A percentile compares a stretch with the other conserved stretches of the same genome.
Conservation (phyloP, 2,329 filamentous ascomycete species). For the Colletotrichum eleusines region DNA sequence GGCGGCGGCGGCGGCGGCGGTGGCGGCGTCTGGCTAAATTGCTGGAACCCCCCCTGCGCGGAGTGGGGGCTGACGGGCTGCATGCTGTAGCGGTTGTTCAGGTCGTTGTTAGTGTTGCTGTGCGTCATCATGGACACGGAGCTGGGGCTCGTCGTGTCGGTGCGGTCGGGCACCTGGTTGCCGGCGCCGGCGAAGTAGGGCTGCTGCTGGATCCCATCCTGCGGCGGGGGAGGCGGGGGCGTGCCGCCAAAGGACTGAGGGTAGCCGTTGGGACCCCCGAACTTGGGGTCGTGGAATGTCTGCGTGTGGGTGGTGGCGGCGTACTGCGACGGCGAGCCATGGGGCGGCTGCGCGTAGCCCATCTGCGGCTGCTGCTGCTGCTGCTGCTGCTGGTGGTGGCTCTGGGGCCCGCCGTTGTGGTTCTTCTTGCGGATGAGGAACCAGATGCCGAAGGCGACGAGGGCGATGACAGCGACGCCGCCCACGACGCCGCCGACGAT, state of each 20-base stretch:
- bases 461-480: slow-evolving; percentile 51
- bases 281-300: slow-evolving; percentile 48
- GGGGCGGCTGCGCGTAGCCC: slow-evolving; percentile 12
- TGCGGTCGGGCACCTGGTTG: slow-evolving; percentile 37
- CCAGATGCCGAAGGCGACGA: slow-evolving; percentile 48
- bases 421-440: slow-evolving; percentile 51
- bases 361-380: slow-evolving; percentile 27
- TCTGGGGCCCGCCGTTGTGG: slow-evolving; percentile 37
- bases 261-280: slow-evolving; percentile 40
- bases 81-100: slow-evolving; percentile 34
- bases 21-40: slow-evolving; percentile 44
- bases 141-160: slow-evolving; percentile 38
- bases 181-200: background rate
- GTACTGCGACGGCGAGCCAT: slow-evolving; percentile 14
- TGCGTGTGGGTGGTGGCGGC: slow-evolving; percentile 29
- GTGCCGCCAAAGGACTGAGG: slow-evolving; percentile 39
- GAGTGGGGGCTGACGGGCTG: slow-evolving; percentile 35
- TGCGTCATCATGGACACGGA: slow-evolving; percentile 31
- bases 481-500: slow-evolving; percentile 56
- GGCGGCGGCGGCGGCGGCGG: slow-evolving; percentile 35
- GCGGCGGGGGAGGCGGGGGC: slow-evolving; percentile 40
- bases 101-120: background rate
- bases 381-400: background rate
- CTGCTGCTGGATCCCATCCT: slow-evolving; percentile 18
- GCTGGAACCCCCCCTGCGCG: slow-evolving; percentile 43